Evolutionary conservation across 2,329 filamentous ascomycete genomes (phyloP).

Genomic region (Claviceps capensis): DNA sequence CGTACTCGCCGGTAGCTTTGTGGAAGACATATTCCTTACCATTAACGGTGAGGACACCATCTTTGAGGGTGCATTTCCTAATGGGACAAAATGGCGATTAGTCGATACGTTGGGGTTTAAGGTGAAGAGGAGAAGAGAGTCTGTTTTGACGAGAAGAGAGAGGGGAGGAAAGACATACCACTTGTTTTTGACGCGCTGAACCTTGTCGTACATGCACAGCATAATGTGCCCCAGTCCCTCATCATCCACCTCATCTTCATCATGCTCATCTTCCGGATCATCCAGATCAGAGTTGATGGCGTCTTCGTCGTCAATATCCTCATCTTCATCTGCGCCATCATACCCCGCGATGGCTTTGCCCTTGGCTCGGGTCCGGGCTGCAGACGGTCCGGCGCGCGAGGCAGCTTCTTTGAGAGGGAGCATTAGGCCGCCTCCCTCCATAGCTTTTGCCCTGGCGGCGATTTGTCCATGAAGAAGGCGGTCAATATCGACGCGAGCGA

Average conservation of each 20-base stretch:
- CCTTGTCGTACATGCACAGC: constrained; percentile 99
- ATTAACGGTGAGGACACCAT: constrained; percentile 85
- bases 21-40: constrained; percentile 96
- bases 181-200: constrained; percentile 98
- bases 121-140: constrained; percentile 5
- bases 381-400: constrained; percentile 14
- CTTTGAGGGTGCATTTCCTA: constrained; percentile 95
- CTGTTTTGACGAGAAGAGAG: neutral
- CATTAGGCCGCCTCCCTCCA: constrained; percentile 68
- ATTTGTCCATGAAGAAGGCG: constrained; percentile 55
- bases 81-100: neutral
- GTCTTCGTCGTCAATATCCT: constrained; percentile 64
- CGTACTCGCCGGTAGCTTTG: constrained; percentile 93
- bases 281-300: constrained; percentile 98
- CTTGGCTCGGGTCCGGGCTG: constrained; percentile 9
- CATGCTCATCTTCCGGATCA: constrained; percentile 74
- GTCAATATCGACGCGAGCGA: constrained; percentile 52
- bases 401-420: constrained; percentile 49
- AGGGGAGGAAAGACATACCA: constrained; percentile 39
- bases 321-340: constrained; percentile 51
- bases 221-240: constrained; percentile 80
- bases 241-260: constrained; percentile 78
- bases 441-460: constrained; percentile 47
- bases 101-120: neutral
- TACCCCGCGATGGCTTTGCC: constrained; percentile 31